Base-by-base conservation (phyloP, 2,329 filamentous ascomycete genomes). In the Magnaporthiopsis rhizophila region DNA sequence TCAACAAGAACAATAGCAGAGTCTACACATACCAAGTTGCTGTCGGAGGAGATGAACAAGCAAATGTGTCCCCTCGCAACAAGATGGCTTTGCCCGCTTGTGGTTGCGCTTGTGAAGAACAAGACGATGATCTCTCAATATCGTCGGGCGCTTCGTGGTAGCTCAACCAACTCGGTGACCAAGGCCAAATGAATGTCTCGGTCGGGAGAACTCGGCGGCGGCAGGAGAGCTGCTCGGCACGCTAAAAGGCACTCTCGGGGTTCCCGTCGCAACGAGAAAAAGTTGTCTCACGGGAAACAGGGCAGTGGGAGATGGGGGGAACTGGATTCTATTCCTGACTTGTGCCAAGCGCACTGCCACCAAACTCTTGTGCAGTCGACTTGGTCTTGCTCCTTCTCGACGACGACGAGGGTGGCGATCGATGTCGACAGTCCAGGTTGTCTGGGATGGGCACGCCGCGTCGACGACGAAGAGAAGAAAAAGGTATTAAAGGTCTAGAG, bases 41-140 rank as follows among this genome's bases (percentile, higher is more conserved):
- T 86, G 45, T 53, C 45, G 21, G 45, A 53, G 90, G 92, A 96
- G 92, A 96, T 90, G 82, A 92, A 96, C 92, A 96, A 97, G 77
- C 89, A 79, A 97, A 97, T 96, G 92, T 92, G 89, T 96, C 92
- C 90, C 92, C 91, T 81, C 45, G n/a, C 21, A 50, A 80, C 78
- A 78, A 65, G 24, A 62, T 38, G 53, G 60, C 60, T 62, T n/a
- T n/a, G 57, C 62, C 64, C 57, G 26, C n/a, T 59, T 59, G 53
- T 28, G 56, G 59, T 34, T 50, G 58, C 38, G 74, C 72, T 77
- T 77, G 74, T 74, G 74, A 72, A 69, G 74, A 72, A 69, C 26
- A 26, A 4, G 67, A 68, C 69, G 65, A 53, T 32, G 58, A 36
- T 64, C 45, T 58, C 58, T 58, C 58, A 61, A 53, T 7, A 61